phyloP scores from a whole-genome alignment of 108 stramenopile species.

The Cylindrotheca closterium region DNA sequence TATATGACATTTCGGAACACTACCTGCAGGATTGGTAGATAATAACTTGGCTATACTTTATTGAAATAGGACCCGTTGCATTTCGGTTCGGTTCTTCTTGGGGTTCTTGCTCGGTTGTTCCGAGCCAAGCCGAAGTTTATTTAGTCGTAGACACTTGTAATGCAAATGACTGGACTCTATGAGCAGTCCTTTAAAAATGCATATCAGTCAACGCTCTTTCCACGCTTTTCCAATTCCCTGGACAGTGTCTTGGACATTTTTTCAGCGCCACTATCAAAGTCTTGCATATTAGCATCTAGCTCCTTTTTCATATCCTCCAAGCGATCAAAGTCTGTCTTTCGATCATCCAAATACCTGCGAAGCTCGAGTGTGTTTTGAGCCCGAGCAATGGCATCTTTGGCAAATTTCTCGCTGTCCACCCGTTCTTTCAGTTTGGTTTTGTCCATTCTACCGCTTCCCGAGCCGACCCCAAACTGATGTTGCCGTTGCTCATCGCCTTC shows the following conservation, averaged over 20 bases:
- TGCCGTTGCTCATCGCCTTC: slow-evolving; percentile 5
- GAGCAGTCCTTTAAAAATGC: too few relatives aligned
- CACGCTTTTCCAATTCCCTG: neutral
- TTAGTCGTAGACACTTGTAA: too few relatives aligned
- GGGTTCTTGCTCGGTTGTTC: too few relatives aligned
- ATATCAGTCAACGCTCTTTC: too few relatives aligned
- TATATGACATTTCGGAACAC: too few relatives aligned
- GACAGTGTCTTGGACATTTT: neutral
- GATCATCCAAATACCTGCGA: slow-evolving; percentile 59
- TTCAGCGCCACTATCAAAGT: slow-evolving; percentile 41
- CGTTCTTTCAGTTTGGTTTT: slow-evolving; percentile 52
- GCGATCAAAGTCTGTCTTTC: slow-evolving; percentile 61
- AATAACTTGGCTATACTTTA: too few relatives aligned
- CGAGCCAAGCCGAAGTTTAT: too few relatives aligned
- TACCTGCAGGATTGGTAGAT: too few relatives aligned
- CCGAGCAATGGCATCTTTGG: slow-evolving; percentile 62
- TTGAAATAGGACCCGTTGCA: too few relatives aligned
- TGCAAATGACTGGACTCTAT: too few relatives aligned
- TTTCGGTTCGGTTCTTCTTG: too few relatives aligned
- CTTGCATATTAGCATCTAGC: slow-evolving; percentile 57
- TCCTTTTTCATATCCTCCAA: slow-evolving; percentile 63
- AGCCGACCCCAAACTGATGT: neutral
- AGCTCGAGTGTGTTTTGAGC: slow-evolving; percentile 64
- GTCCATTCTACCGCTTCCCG: neutral
- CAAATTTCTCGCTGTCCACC: slow-evolving; percentile 65